phyloP scores from a whole-genome alignment of 139 green algal genomes.

The Limnomonas spitsbergensis region DNA sequence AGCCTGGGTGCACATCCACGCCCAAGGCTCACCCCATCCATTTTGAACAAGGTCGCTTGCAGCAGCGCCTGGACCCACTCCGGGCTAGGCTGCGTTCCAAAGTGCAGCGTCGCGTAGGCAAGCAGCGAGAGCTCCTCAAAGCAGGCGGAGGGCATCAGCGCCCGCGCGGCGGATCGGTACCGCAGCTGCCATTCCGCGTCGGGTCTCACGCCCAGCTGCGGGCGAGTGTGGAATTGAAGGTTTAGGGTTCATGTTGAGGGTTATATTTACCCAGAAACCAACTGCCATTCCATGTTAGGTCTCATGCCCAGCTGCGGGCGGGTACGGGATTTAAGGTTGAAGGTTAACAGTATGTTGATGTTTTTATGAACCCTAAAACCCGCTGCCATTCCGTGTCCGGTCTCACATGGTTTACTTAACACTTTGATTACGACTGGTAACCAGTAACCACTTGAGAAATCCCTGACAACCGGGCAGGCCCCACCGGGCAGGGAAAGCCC shows the following conservation, averaged over 20 bases:
- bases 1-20: no score
- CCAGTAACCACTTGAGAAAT: no score
- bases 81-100: not conserved
- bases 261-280: no score
- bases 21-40: not conserved
- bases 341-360: no score
- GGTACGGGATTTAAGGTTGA: no score
- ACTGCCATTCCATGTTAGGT: not conserved
- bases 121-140: constrained; percentile 10
- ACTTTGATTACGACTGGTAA: no score
- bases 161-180: not conserved
- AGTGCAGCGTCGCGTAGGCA: constrained; percentile 10
- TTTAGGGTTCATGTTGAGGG: no score
- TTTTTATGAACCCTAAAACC: no score
- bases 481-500: no score
- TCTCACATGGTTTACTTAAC: no score
- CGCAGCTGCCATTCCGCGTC: not conserved
- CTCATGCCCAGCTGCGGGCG: not conserved
- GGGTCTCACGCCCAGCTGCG: not conserved
- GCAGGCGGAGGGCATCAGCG: not conserved
- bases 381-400: not conserved
- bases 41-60: not conserved
- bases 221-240: no score
- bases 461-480: no score
- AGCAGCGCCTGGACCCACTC: not conserved